Evolutionary conservation across 2,329 filamentous ascomycete genomes (phyloP).

Genomic region (Fusarium beomiforme): DNA sequence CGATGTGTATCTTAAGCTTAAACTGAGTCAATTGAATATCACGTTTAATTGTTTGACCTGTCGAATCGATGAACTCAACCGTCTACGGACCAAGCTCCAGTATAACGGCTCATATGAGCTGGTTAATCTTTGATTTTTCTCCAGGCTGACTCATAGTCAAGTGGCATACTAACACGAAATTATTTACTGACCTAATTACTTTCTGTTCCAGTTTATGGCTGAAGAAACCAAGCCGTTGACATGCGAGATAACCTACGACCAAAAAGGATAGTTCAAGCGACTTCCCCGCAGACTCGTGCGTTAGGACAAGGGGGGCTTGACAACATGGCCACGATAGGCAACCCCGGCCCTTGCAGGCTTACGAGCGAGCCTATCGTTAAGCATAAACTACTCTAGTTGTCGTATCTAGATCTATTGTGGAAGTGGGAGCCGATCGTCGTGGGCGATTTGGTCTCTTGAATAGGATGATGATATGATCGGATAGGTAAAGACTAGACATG

Average conservation of each 20-base stretch:
- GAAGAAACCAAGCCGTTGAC: no score
- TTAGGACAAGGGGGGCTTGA: not conserved
- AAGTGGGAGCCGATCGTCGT: not conserved
- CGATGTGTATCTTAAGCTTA: no score
- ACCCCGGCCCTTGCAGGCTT: not conserved
- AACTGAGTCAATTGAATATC: no score
- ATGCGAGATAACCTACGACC: not conserved
- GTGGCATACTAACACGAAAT: not conserved
- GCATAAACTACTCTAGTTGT: not conserved
- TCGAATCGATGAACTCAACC: not conserved
- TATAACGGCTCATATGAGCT: no score
- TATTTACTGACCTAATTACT: not conserved
- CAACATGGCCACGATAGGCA: not conserved
- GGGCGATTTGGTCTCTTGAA: not conserved
- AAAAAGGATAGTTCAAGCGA: conserved; percentile 1
- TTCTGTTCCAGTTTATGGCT: no score
- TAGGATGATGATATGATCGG: not conserved
- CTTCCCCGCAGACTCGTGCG: not conserved
- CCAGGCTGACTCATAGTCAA: not conserved
- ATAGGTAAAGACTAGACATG: accelerated
- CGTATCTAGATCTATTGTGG: not conserved
- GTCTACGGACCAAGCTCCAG: no score
- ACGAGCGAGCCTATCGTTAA: not conserved
- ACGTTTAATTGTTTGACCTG: no score
- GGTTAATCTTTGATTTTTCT: not conserved